Conservation (phyloP, 176 grass and related monocot genomes). For the Guadua angustifolia region DNA sequence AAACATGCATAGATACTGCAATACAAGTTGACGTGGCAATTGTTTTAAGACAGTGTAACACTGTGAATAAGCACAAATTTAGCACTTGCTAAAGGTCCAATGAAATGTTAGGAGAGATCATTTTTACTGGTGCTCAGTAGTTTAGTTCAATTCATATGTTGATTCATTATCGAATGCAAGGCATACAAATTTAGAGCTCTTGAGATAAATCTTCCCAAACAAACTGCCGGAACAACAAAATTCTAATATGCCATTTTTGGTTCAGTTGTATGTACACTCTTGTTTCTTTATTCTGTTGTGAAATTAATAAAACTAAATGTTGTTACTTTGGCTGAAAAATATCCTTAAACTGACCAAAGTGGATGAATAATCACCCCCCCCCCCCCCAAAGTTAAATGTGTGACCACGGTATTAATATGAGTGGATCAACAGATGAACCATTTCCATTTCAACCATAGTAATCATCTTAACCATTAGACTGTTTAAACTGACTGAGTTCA, state of each 20-base stretch:
- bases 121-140: neutral
- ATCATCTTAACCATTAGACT: conserved; percentile 3
- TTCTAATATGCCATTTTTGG: neutral
- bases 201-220: neutral
- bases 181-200: neutral
- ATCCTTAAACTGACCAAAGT: neutral
- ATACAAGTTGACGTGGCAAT: no score
- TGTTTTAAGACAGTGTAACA: no score
- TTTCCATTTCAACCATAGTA: neutral
- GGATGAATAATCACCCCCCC: neutral
- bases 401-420: neutral
- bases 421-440: neutral
- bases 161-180: conserved; percentile 26
- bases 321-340: neutral
- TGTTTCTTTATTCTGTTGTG: neutral
- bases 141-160: neutral
- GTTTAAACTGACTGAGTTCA: conserved; percentile 4
- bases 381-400: conserved; percentile 34
- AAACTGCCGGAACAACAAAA: neutral
- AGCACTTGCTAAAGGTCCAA: neutral
- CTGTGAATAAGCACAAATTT: neutral
- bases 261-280: neutral
- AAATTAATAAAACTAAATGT: neutral
- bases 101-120: neutral
- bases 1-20: no score